Percentiles rank a stretch among this genome's conserved stretches.
Evolutionary conservation across 1,284 basidiomycete genomes (phyloP).

Genomic region (Clitocybe nebularis): DNA sequence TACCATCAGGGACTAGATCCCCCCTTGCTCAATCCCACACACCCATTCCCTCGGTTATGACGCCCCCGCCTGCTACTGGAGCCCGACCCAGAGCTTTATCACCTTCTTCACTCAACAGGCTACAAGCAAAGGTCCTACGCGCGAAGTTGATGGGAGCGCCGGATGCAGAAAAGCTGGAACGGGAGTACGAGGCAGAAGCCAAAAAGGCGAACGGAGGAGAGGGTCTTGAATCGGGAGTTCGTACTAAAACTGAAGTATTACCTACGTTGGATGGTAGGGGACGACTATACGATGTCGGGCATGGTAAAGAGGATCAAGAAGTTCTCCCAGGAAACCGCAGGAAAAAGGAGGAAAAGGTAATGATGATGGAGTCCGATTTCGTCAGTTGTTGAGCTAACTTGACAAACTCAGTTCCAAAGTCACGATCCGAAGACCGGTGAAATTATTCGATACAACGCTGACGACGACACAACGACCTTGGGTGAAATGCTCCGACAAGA

Average conservation of each 20-base stretch:
- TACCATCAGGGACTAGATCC: constrained; percentile 48
- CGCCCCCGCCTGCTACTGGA: constrained; percentile 48
- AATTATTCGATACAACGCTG: constrained; percentile 79
- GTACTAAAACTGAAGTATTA: constrained; percentile 73
- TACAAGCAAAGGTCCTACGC: constrained; percentile 90
- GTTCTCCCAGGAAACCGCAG: constrained; percentile 64
- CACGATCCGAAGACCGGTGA: constrained; percentile 88
- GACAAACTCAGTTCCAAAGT: constrained; percentile 66
- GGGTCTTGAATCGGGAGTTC: constrained; percentile 41
- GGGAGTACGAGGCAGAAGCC: constrained; percentile 75
- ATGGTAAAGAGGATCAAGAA: constrained; percentile 50
- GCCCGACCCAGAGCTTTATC: constrained; percentile 49
- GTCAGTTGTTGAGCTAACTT: too few relatives aligned
- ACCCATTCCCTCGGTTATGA: constrained; percentile 87
- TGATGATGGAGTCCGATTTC: too few relatives aligned
- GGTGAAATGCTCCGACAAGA: constrained; percentile 94
- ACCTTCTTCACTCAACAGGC: constrained; percentile 81
- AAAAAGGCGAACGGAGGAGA: constrained; percentile 45
- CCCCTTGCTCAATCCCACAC: constrained; percentile 61
- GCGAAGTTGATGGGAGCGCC: constrained; percentile 82
- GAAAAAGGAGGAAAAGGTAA: constrained; percentile 76
- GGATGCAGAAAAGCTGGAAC: constrained; percentile 72
- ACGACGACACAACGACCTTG: constrained; percentile 84
- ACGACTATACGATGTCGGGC: constrained; percentile 87
- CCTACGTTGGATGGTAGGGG: constrained; percentile 89